Base-by-base conservation (phyloP, 306 rosid genomes). In the Lathyrus oleraceus region DNA sequence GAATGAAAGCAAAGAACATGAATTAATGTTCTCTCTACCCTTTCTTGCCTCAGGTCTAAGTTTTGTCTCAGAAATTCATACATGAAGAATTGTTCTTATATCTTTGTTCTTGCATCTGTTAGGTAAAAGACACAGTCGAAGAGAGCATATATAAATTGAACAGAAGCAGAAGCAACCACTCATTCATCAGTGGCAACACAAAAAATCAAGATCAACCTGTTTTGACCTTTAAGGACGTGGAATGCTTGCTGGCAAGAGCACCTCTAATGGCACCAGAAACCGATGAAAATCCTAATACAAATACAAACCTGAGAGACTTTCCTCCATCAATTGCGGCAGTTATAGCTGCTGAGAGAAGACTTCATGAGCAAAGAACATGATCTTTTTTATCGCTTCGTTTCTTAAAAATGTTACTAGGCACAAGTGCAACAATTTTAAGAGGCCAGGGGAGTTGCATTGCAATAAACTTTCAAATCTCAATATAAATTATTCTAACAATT, bases 91-190 rank as follows among this genome's bases (percentile, higher is more conserved):
- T 49, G 32, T 56, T 52, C 49, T 65, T 45, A 23, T 62, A 45
- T 60, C 6, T 36, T 43, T 58, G 66, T 32, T 78, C 38, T 27
- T 69, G 48, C 10, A 14, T 69, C 58, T 79, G 63, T 77, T 69
- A 94, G 98, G 98, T 88, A 38, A 94, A 87, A 80, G 88, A 71
- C 74, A 85, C 97, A 0, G 97, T 94, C 67, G 98, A 94, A 77
- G 98, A 85, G 83, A 90, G 98, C 71, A 77, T 94, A 76, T 81
- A 88, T 66, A 90, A 88, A 65, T 74, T 94, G 78, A 94, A 87
- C 77, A 83, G 86, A 81, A 84, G 95, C 87, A 83, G 90, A 79
- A 82, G 78, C 74, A 78, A 57, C 42, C 81, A 81, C 47, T 70
- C 87, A 23, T 88, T 90, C 76, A 90, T 88, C 45, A 85, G 86